Percentiles rank a stretch among this genome's conserved stretches.
Conservation (phyloP, 2,329 filamentous ascomycete species). For the Cytospora chrysosperma region DNA sequence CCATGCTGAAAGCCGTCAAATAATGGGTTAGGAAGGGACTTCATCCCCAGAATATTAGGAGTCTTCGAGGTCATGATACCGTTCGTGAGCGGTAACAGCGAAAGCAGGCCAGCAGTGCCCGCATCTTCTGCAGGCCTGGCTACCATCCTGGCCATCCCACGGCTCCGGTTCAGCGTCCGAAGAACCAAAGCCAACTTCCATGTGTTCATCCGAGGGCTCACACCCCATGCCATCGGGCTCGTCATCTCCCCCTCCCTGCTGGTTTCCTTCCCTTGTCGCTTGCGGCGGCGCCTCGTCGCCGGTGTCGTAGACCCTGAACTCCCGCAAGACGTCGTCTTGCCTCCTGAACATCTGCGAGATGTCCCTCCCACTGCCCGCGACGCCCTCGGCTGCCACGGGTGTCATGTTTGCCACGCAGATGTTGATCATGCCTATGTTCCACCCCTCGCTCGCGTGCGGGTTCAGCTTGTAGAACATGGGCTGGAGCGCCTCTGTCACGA, state of each 20-base stretch:
- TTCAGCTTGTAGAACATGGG: constrained; percentile 75
- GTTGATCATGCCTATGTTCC: constrained; percentile 83
- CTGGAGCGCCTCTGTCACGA: constrained; percentile 68
- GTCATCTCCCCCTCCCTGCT: not conserved
- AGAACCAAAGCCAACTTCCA: not conserved
- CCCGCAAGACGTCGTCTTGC: constrained; percentile 67
- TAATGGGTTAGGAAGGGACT: too few species aligned
- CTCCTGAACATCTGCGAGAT: constrained; percentile 80
- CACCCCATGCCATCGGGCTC: not conserved
- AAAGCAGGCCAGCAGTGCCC: constrained; percentile 19
- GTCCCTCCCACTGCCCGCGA: constrained; percentile 63
- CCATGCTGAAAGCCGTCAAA: too few species aligned
- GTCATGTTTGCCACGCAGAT: constrained; percentile 86
- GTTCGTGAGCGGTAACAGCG: constrained; percentile 18
- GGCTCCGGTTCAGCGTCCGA: constrained; percentile 14
- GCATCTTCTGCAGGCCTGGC: constrained; percentile 12
- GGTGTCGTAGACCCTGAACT: constrained; percentile 60
- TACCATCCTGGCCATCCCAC: constrained; percentile 20
- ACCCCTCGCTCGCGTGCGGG: constrained; percentile 61
- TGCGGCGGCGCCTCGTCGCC: constrained; percentile 26
- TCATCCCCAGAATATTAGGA: not conserved
- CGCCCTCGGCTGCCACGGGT: constrained; percentile 49
- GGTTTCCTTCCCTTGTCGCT: constrained; percentile 24
- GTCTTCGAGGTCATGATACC: constrained; percentile 19
- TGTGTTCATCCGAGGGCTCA: not conserved